phyloP scores from a whole-genome alignment of 306 rosid species.

The Gillenia trifoliata region DNA sequence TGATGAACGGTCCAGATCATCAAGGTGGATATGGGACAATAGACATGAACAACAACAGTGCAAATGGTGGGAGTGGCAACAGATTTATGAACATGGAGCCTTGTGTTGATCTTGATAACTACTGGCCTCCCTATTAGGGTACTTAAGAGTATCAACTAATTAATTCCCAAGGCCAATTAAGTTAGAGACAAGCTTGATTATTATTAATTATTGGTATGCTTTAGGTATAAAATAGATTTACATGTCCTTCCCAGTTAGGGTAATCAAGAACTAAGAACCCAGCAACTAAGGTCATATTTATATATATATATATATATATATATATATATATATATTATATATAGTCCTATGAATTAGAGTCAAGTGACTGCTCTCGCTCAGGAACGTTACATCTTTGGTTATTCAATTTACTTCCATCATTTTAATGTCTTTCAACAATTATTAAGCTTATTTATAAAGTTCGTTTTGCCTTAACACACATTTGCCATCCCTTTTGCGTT shows the following conservation, averaged over 20 bases:
- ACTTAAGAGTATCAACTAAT: background rate
- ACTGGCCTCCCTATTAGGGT: constrained; percentile 64
- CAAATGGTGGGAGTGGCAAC: constrained; percentile 27
- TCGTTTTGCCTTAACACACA: background rate
- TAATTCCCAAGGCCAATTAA: background rate
- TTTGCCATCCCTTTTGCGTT: background rate
- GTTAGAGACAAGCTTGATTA: background rate
- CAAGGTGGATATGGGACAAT: constrained; percentile 36
- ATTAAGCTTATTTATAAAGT: background rate
- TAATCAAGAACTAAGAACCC: background rate
- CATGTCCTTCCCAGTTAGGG: background rate
- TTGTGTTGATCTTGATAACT: constrained; percentile 73
- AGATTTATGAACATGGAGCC: constrained; percentile 63
- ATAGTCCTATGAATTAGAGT: background rate
- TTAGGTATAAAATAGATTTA: background rate
- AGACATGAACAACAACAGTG: constrained; percentile 37
- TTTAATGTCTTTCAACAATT: background rate
- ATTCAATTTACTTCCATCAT: background rate
- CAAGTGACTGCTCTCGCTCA: background rate
- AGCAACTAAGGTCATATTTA: background rate
- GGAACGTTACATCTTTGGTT: background rate
- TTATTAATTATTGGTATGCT: background rate
- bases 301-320: too few relatives aligned
- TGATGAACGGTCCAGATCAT: constrained; percentile 30
- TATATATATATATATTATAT: too few relatives aligned